phyloP scores from a whole-genome alignment of 2,329 filamentous ascomycete species.

The Pestalotiopsis sp. region DNA sequence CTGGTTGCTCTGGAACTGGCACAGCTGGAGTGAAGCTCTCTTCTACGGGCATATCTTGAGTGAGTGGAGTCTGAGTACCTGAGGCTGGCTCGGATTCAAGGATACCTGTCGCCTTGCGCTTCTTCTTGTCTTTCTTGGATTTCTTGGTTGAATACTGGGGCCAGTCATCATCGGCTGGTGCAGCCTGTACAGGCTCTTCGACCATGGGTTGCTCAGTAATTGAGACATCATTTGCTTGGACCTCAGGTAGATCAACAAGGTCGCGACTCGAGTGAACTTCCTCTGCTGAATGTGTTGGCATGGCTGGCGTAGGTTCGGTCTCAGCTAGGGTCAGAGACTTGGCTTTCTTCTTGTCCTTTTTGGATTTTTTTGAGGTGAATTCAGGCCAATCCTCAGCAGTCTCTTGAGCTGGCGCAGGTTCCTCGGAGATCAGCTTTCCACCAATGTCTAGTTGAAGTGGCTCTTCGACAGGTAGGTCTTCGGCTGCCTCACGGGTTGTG shows the following conservation, averaged over 20 bases:
- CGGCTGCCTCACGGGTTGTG: not conserved
- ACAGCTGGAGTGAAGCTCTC: conserved; percentile 11
- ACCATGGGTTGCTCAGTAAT: not conserved
- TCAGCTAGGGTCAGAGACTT: conserved; percentile 30
- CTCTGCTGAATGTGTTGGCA: conserved; percentile 18
- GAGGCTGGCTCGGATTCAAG: conserved; percentile 24
- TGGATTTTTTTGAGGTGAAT: conserved; percentile 21
- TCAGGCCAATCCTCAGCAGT: conserved; percentile 7
- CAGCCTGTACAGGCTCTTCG: not conserved
- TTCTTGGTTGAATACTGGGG: conserved; percentile 26
- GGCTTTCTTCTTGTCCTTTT: conserved; percentile 38
- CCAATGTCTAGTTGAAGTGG: conserved; percentile 11
- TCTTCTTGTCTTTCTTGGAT: conserved; percentile 21
- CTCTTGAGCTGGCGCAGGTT: not conserved
- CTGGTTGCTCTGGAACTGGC: conserved; percentile 14
- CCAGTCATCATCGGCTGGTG: conserved; percentile 2
- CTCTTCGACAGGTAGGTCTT: not conserved
- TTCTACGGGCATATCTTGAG: conserved; percentile 16
- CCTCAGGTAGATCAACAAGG: conserved; percentile 15
- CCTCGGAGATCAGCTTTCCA: conserved; percentile 5
- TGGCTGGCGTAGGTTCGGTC: conserved; percentile 18
- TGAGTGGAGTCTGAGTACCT: conserved; percentile 19
- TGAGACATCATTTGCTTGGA: not conserved
- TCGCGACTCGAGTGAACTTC: conserved; percentile 13
- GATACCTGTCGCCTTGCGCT: conserved; percentile 14